phyloP scores from a whole-genome alignment of 352 stramenopile species.

The Phytophthora ramorum region DNA sequence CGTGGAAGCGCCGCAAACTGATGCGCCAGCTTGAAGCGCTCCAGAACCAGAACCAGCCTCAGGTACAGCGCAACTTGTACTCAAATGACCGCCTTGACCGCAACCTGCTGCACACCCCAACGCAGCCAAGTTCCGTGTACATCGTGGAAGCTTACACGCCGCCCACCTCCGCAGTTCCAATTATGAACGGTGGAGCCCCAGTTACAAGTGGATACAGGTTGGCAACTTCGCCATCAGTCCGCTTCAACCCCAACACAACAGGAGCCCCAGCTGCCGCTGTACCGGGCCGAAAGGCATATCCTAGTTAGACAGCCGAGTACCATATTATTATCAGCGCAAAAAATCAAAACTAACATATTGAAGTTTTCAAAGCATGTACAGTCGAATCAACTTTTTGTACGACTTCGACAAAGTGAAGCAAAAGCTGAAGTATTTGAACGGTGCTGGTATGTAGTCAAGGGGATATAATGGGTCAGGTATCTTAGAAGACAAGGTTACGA shows the following conservation, averaged over 20 bases:
- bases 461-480: too few relatives aligned
- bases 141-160: conserved; percentile 30
- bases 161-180: conserved; percentile 19
- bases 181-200: conserved; percentile 20
- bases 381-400: too few relatives aligned
- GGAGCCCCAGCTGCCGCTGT: conserved; percentile 12
- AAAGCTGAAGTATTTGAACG: too few relatives aligned
- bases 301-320: conserved; percentile 23
- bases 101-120: conserved; percentile 48
- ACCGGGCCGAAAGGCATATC: conserved; percentile 23
- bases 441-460: too few relatives aligned
- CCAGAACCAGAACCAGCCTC: conserved; percentile 42
- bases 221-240: conserved; percentile 28
- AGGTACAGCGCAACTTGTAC: conserved; percentile 49
- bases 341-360: conserved; percentile 28
- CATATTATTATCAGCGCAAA: conserved; percentile 29
- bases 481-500: too few relatives aligned
- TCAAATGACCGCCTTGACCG: conserved; percentile 39
- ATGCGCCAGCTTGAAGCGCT: conserved; percentile 47
- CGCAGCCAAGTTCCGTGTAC: conserved; percentile 37
- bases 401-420: too few relatives aligned
- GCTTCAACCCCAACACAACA: conserved; percentile 31
- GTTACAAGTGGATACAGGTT: conserved; percentile 33
- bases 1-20: conserved; percentile 58
- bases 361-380: conserved; percentile 3